Conservation (phyloP, 345 rosid genomes). For the Lepidium africanum region DNA sequence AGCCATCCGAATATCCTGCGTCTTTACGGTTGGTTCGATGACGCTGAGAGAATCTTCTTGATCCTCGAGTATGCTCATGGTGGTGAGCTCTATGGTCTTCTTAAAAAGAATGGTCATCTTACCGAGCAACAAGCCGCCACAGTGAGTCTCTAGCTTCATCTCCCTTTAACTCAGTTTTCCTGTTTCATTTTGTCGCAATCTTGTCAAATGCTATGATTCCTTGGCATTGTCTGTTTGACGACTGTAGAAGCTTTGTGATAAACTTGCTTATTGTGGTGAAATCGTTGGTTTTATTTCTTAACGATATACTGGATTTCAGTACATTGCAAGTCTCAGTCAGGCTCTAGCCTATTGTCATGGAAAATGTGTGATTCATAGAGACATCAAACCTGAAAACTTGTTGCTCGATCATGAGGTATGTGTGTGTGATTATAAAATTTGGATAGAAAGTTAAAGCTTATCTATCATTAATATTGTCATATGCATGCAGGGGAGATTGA, state of each 20-base stretch:
- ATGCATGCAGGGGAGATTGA: slow-evolving; percentile 61
- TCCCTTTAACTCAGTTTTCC: neutral
- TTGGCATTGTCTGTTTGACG: neutral
- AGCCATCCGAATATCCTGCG: slow-evolving; percentile 68
- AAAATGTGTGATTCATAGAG: slow-evolving; percentile 93
- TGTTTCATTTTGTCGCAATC: neutral
- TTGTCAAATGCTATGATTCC: neutral
- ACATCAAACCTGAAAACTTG: slow-evolving; percentile 94
- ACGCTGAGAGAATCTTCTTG: slow-evolving; percentile 59
- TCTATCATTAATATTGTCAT: neutral
- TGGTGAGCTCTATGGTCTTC: slow-evolving; percentile 77
- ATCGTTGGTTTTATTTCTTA: neutral
- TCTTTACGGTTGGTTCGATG: slow-evolving; percentile 90
- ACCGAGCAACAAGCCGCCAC: slow-evolving; percentile 74
- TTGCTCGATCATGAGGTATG: slow-evolving; percentile 92
- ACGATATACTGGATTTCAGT: slow-evolving; percentile 34
- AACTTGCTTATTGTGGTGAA: neutral
- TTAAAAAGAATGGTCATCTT: slow-evolving; percentile 52
- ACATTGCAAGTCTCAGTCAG: slow-evolving; percentile 76
- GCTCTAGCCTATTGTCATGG: slow-evolving; percentile 90
- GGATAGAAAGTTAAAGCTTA: neutral
- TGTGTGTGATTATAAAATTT: neutral
- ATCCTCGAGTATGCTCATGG: slow-evolving; percentile 92
- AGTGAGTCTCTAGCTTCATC: slow-evolving; percentile 28
- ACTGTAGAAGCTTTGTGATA: neutral